Evolutionary conservation across 1,284 basidiomycete species (phyloP), one percentile per base, ranked within the genome.

Genomic region (Tremellales sp.): DNA sequence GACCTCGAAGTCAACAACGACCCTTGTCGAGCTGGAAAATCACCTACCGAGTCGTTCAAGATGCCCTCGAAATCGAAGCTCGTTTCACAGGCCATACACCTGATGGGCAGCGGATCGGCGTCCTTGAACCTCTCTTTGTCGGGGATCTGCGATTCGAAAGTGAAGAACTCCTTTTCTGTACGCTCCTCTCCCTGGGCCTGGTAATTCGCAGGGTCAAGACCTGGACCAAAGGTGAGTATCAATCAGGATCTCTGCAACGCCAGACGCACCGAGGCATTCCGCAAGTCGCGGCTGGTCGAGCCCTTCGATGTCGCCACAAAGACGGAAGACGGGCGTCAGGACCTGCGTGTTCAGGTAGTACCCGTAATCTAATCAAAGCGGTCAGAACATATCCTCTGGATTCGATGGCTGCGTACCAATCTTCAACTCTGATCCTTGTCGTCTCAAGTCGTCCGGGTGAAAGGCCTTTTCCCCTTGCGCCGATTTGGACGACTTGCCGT

Each of bases 281-380:
- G 95, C 95, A 13, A 98, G 74, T 25, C 94, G 79, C 8, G 89
- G 77, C 27, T 88, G 80, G 62, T 98, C 94, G 0, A 93, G 97
- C 7, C 94, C 94, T 63, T 97, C 90, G 48, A 99, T 97, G 5
- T 86, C 85, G 47, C 97, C 95, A 66, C 94, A 98, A 48, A 98
- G 74, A 63, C 95, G 84, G 65, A 97, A 88, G 42, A 98, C 84
- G 0, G 95, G 93, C 3, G 94, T 94, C 10, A 99, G 77, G 33
- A 99, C 81, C 71, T 98, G 95, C 18, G 88, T 81, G 9, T 87
- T 82, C 19, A 99, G 77, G 72, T 98, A 99, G 70, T 88, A 83
- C 60, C 95, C 89, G 69, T 85, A 91, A 71, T 95, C 92, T 89
- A 57, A 39, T 54, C 45, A 54, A 47, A 29, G n/a, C 25, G 29